A percentile compares a stretch with the other conserved stretches of the same genome.
These are phyloP conservation scores for Neofusicoccum cordaticola DNA, from an alignment of 2,329 filamentous ascomycete genomes.

Conservation along the genomic window DNA sequence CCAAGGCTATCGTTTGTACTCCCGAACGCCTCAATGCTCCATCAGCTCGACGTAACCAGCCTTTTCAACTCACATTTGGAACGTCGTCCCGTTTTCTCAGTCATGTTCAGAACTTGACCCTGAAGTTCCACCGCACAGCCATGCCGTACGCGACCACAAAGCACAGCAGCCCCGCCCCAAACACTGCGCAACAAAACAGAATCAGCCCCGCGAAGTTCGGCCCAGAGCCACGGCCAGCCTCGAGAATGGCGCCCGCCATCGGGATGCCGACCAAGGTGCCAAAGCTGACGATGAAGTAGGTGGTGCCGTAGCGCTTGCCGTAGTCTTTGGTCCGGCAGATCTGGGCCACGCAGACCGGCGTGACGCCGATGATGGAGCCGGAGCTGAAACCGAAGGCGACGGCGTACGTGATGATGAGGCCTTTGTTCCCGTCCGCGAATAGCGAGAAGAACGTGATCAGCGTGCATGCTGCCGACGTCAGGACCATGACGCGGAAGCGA, in stretches of 20 bases:
- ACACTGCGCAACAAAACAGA: slow-evolving; percentile 23
- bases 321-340: slow-evolving; percentile 57
- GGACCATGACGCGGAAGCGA: slow-evolving; percentile 49
- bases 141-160: slow-evolving; percentile 22
- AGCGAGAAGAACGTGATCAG: slow-evolving; percentile 43
- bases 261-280: slow-evolving; percentile 64
- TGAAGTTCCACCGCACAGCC: slow-evolving; percentile 21
- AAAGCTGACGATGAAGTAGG: slow-evolving; percentile 59
- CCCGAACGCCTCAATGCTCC: no score
- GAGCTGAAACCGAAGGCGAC: slow-evolving; percentile 58
- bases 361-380: slow-evolving; percentile 62
- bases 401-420: slow-evolving; percentile 32
- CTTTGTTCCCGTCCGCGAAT: slow-evolving; percentile 49
- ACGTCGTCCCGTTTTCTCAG: no score
- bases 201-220: slow-evolving; percentile 23
- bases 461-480: slow-evolving; percentile 41
- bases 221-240: slow-evolving; percentile 17
- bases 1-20: no score
- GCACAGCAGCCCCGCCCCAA: slow-evolving; percentile 21
- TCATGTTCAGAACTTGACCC: neutral
- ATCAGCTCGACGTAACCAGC: no score
- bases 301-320: slow-evolving; percentile 59
- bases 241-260: slow-evolving; percentile 52
- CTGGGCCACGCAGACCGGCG: slow-evolving; percentile 63
- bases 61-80: no score